These are phyloP conservation scores for Ceratocystiopsis brevicomis DNA, from an alignment of 2,329 filamentous ascomycete species.

Conservation along the genomic window DNA sequence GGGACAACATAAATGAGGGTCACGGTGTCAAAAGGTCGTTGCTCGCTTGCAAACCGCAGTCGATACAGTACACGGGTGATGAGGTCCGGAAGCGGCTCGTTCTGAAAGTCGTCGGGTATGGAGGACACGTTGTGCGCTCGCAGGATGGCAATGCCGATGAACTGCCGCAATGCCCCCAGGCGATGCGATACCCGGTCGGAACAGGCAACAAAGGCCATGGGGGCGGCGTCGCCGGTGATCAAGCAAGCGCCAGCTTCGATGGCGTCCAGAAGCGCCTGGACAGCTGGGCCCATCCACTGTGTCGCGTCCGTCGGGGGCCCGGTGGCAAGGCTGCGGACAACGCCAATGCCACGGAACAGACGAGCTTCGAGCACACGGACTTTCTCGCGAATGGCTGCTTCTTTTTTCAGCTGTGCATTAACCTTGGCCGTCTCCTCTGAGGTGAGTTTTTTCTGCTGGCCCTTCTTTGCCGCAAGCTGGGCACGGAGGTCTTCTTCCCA, in stretches of 20 bases:
- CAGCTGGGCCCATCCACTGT: slow-evolving; percentile 71
- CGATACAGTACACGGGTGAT: slow-evolving; percentile 81
- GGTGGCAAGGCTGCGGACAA: slow-evolving; percentile 62
- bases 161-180: slow-evolving; percentile 57
- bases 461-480: slow-evolving; percentile 85
- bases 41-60: slow-evolving; percentile 74
- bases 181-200: slow-evolving; percentile 56
- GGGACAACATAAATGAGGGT: slow-evolving; percentile 78
- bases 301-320: slow-evolving; percentile 80
- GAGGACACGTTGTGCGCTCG: slow-evolving; percentile 58
- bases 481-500: slow-evolving; percentile 87
- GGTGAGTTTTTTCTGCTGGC: slow-evolving; percentile 75
- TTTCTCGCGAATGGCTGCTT: slow-evolving; percentile 57
- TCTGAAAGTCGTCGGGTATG: slow-evolving; percentile 50
- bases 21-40: slow-evolving; percentile 78
- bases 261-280: slow-evolving; percentile 51
- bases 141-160: slow-evolving; percentile 74
- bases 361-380: slow-evolving; percentile 51
- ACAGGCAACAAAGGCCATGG: slow-evolving; percentile 61
- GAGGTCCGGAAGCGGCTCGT: slow-evolving; percentile 68
- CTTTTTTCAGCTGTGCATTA: slow-evolving; percentile 76
- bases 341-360: slow-evolving; percentile 66
- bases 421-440: slow-evolving; percentile 79
- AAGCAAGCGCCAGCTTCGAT: slow-evolving; percentile 67
- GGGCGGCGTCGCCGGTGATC: slow-evolving; percentile 62